phyloP scores from a whole-genome alignment of 331 rosid species.

The Erythrophleum ivorense region DNA sequence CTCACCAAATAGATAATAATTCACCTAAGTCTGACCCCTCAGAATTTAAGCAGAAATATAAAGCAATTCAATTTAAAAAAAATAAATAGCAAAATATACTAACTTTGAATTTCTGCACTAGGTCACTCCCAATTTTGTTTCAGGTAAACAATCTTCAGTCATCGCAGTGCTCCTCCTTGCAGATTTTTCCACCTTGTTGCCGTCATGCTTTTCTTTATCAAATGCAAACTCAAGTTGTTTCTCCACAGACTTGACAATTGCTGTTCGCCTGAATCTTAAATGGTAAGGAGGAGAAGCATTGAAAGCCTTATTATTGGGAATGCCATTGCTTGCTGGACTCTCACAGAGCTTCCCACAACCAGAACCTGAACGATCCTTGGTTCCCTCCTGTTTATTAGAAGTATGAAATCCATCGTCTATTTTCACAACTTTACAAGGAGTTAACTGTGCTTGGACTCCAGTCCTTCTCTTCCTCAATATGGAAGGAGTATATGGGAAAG shows the following conservation, averaged over 20 bases:
- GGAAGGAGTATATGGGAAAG: conserved; percentile 93
- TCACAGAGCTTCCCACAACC: conserved; percentile 50
- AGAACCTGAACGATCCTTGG: conserved; percentile 48
- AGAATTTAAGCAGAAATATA: conserved; percentile 32
- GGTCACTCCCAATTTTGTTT: conserved; percentile 63
- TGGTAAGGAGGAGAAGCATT: conserved; percentile 96
- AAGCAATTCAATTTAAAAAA: conserved; percentile 24
- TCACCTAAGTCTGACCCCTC: not conserved
- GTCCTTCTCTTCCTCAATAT: conserved; percentile 80
- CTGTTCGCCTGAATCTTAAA: conserved; percentile 82
- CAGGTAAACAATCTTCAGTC: conserved; percentile 59
- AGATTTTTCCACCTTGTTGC: conserved; percentile 48
- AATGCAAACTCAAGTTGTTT: conserved; percentile 88
- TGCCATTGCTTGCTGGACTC: conserved; percentile 57
- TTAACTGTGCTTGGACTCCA: conserved; percentile 44
- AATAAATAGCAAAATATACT: conserved; percentile 27
- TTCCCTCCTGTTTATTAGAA: conserved; percentile 50
- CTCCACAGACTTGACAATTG: conserved; percentile 83
- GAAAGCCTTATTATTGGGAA: conserved; percentile 62
- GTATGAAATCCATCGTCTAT: conserved; percentile 45
- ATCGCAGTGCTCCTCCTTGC: conserved; percentile 49
- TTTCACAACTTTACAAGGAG: conserved; percentile 51
- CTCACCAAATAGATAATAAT: conserved; percentile 7
- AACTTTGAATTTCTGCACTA: conserved; percentile 61
- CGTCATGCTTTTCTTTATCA: conserved; percentile 70